phyloP scores from a whole-genome alignment of 768 basidiomycete species.

The Tylopilus rubrobrunneus region DNA sequence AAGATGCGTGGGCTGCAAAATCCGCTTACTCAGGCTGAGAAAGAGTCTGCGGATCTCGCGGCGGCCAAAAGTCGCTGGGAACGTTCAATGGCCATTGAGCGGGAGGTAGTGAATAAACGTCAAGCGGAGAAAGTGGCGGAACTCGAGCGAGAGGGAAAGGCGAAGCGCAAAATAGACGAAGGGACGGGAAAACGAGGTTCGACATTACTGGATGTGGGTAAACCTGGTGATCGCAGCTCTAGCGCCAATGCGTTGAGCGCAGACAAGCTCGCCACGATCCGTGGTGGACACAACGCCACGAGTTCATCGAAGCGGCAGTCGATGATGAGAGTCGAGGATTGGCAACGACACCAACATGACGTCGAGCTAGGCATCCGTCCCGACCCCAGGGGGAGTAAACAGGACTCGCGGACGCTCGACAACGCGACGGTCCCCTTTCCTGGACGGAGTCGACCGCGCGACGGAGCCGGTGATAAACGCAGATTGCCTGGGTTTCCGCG shows the following conservation, averaged over 20 bases:
- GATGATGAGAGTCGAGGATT: constrained; percentile 79
- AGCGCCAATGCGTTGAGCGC: constrained; percentile 42
- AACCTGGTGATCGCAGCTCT: constrained; percentile 36
- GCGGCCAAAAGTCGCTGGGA: constrained; percentile 85
- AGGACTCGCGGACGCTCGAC: constrained; percentile 19
- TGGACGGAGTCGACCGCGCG: constrained; percentile 23
- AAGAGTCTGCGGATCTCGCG: constrained; percentile 69
- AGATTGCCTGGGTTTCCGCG: constrained; percentile 33
- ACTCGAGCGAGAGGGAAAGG: constrained; percentile 47
- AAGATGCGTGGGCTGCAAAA: constrained; percentile 80
- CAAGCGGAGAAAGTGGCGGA: constrained; percentile 65
- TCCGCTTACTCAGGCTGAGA: constrained; percentile 77
- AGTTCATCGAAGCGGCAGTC: constrained; percentile 62
- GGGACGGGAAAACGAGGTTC: constrained; percentile 36
- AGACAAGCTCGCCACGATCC: constrained; percentile 49
- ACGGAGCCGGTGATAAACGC: constrained; percentile 24
- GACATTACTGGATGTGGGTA: constrained; percentile 30
- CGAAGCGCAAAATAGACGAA: constrained; percentile 42
- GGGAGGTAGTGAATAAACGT: constrained; percentile 64
- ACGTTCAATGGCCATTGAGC: constrained; percentile 67
- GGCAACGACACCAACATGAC: constrained; percentile 71
- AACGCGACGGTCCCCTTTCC: constrained; percentile 33
- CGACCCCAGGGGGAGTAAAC: constrained; percentile 18
- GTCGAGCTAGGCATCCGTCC: constrained; percentile 31
- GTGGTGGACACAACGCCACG: constrained; percentile 25